These are phyloP conservation scores for Oryza meyeriana DNA, from an alignment of 176 grass and related monocot species.

Conservation along the genomic window DNA sequence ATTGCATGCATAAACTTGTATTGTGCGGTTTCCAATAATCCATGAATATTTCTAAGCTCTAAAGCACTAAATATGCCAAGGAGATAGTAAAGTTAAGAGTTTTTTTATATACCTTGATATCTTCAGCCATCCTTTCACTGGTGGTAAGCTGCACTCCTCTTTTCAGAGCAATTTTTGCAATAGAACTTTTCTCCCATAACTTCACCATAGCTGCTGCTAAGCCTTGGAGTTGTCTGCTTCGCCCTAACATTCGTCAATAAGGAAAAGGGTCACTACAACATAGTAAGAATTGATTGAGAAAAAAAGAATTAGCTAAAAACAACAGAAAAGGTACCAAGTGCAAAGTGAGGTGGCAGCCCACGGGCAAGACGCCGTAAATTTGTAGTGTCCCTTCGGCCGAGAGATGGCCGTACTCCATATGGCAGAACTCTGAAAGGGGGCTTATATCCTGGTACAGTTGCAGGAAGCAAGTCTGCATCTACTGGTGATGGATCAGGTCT, in stretches of 20 bases:
- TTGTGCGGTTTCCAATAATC: background rate
- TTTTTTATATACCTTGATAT: slow-evolving; percentile 73
- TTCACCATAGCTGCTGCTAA: slow-evolving; percentile 81
- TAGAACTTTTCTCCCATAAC: slow-evolving; percentile 89
- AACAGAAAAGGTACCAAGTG: slow-evolving; percentile 61
- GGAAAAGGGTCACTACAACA: slow-evolving; percentile 11
- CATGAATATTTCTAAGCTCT: slow-evolving; percentile 2
- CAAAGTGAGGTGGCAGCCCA: slow-evolving; percentile 85
- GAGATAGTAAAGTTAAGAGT: background rate
- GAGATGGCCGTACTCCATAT: slow-evolving; percentile 59
- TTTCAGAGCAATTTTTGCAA: slow-evolving; percentile 93
- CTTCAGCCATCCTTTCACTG: slow-evolving; percentile 96
- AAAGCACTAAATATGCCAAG: background rate
- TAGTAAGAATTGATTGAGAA: background rate
- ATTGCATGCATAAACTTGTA: slow-evolving; percentile 12
- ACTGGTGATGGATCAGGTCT: slow-evolving; percentile 72
- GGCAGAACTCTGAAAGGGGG: slow-evolving; percentile 89
- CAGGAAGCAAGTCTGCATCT: slow-evolving; percentile 86
- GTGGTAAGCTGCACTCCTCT: slow-evolving; percentile 87
- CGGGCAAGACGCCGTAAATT: slow-evolving; percentile 75
- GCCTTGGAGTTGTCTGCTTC: slow-evolving; percentile 91
- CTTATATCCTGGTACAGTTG: slow-evolving; percentile 59
- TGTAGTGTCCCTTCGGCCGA: slow-evolving; percentile 66
- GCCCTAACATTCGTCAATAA: slow-evolving; percentile 47
- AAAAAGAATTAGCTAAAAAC: slow-evolving; percentile 26